A percentile compares a stretch with the other conserved stretches of the same genome.
These are phyloP conservation scores for Pestalotiopsis sp. DNA, from an alignment of 2,329 filamentous ascomycete species.

Conservation along the genomic window DNA sequence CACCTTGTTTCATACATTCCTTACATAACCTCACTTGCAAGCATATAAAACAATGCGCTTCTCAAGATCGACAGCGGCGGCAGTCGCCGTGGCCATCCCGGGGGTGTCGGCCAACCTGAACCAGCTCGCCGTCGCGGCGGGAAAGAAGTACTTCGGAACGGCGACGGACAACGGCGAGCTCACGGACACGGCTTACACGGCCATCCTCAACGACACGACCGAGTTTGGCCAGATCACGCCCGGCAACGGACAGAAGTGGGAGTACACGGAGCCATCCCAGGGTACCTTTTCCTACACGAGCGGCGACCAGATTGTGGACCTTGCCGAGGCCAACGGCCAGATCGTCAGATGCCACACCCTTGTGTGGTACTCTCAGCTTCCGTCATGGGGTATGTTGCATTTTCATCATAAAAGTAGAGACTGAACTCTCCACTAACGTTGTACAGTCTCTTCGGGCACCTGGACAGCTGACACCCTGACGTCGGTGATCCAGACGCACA, in stretches of 20 bases:
- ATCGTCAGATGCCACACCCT: conserved; percentile 64
- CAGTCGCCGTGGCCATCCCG: conserved; percentile 20
- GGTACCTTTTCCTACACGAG: conserved; percentile 59
- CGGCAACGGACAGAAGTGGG: conserved; percentile 67
- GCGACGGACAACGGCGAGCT: conserved; percentile 63
- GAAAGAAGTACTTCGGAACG: conserved; percentile 65
- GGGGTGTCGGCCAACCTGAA: conserved; percentile 42
- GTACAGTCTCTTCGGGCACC: conserved; percentile 33
- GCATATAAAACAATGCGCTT: conserved; percentile 3
- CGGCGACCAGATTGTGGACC: conserved; percentile 55
- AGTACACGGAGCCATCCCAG: conserved; percentile 59
- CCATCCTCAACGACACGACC: conserved; percentile 53
- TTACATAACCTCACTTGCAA: not conserved
- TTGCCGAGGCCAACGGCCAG: conserved; percentile 50
- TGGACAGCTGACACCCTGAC: conserved; percentile 64
- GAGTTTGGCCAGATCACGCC: conserved; percentile 70
- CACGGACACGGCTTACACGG: conserved; percentile 55
- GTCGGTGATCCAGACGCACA: conserved; percentile 60
- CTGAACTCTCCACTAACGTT: not conserved
- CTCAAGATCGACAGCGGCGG: not conserved
- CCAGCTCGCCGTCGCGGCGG: conserved; percentile 56
- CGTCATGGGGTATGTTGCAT: conserved; percentile 18
- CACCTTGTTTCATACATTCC: not conserved
- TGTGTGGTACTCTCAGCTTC: conserved; percentile 25
- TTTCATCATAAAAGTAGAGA: too few species aligned